These are phyloP conservation scores for Diaporthe sp. DNA, from an alignment of 2,329 filamentous ascomycete species.

Conservation along the genomic window DNA sequence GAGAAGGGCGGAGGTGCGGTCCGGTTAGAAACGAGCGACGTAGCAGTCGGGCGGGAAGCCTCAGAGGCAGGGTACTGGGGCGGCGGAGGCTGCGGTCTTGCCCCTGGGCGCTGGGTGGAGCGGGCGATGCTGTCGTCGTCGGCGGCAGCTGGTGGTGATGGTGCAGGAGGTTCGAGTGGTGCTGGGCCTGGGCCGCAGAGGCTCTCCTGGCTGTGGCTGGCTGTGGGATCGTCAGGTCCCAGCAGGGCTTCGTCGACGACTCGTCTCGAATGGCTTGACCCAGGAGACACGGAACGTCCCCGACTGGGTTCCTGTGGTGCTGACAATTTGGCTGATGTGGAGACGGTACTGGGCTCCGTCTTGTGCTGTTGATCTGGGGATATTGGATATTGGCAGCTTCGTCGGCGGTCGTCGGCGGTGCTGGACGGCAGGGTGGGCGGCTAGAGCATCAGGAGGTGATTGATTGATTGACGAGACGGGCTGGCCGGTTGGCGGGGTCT, in stretches of 20 bases:
- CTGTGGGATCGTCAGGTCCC: conserved; percentile 37
- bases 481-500: background rate
- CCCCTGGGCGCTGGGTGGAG: conserved; percentile 24
- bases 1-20: conserved; percentile 70
- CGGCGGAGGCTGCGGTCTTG: conserved; percentile 61
- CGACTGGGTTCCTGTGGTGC: conserved; percentile 57
- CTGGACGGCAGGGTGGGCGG: conserved; percentile 25
- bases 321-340: conserved; percentile 62
- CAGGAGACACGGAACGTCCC: conserved; percentile 59
- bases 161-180: conserved; percentile 42
- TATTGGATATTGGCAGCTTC: conserved; percentile 15
- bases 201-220: conserved; percentile 42
- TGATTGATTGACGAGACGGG: conserved; percentile 6
- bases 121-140: conserved; percentile 46
- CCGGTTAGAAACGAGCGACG: conserved; percentile 47
- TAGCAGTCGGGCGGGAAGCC: conserved; percentile 60
- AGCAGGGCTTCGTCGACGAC: conserved; percentile 51
- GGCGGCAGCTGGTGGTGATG: conserved; percentile 40
- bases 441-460: conserved; percentile 26
- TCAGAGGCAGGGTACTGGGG: conserved; percentile 71
- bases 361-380: conserved; percentile 27
- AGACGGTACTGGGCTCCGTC: conserved; percentile 38
- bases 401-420: conserved; percentile 10
- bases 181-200: conserved; percentile 48
- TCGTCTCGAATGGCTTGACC: conserved; percentile 45